Conservation (phyloP, 2,329 filamentous ascomycete species). For the Fusarium sp. region DNA sequence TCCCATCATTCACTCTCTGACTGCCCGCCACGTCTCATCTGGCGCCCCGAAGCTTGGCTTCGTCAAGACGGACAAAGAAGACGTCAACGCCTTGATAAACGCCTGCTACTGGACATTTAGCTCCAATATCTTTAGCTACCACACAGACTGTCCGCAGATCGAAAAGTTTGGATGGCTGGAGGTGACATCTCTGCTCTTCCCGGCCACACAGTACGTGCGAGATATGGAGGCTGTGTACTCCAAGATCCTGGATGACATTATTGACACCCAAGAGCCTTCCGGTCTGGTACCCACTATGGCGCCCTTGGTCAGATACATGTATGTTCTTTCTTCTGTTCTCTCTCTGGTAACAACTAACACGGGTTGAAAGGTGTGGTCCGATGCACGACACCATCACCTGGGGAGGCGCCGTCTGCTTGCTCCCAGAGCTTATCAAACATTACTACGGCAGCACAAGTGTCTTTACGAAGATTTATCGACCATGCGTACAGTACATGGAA, state of each 20-base stretch:
- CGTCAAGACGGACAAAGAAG: slow-evolving; percentile 54
- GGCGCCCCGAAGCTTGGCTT: slow-evolving; percentile 51
- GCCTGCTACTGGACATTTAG: slow-evolving; percentile 59
- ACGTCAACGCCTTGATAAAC: slow-evolving; percentile 55
- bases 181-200: slow-evolving; percentile 58
- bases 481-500: slow-evolving; percentile 55
- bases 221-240: slow-evolving; percentile 60
- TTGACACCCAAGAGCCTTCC: slow-evolving; percentile 57
- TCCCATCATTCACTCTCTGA: slow-evolving; percentile 50
- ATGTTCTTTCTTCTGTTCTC: slow-evolving; percentile 1
- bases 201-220: slow-evolving; percentile 58
- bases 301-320: slow-evolving; percentile 59
- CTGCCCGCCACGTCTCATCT: slow-evolving; percentile 54
- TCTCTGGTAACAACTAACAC: slow-evolving; percentile 1
- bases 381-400: slow-evolving; percentile 60
- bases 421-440: slow-evolving; percentile 52
- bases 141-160: slow-evolving; percentile 60
- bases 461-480: slow-evolving; percentile 51
- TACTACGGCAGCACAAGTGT: slow-evolving; percentile 55
- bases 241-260: slow-evolving; percentile 60
- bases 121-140: slow-evolving; percentile 58
- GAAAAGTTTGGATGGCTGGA: slow-evolving; percentile 63
- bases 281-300: slow-evolving; percentile 61
- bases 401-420: slow-evolving; percentile 54
- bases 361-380: slow-evolving; percentile 53